Percentiles rank a stretch among this genome's conserved stretches.
Evolutionary conservation across 208 protist species (phyloP).

Genomic region (Trypanosoma caninum): DNA sequence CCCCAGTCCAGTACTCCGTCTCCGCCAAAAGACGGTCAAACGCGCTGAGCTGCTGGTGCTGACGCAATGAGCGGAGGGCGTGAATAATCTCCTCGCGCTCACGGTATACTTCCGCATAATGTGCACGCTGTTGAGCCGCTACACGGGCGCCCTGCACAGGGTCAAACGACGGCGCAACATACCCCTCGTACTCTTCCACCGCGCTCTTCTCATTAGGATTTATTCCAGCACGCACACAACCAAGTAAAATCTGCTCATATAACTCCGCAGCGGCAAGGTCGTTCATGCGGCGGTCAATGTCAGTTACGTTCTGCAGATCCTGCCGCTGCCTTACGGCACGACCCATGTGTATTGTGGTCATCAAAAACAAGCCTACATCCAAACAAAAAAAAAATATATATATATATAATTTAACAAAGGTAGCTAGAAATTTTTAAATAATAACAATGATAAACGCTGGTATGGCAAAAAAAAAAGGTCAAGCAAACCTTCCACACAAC

Average conservation of each 20-base stretch:
- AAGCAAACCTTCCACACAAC: no score
- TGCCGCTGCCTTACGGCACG: slow-evolving; percentile 54
- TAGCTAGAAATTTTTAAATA: slow-evolving; percentile 1
- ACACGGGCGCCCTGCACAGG: slow-evolving; percentile 31
- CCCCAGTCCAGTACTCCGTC: slow-evolving; percentile 86
- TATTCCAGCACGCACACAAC: slow-evolving; percentile 52
- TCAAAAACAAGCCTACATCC: no score
- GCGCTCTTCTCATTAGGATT: slow-evolving; percentile 67
- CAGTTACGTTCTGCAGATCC: slow-evolving; percentile 52
- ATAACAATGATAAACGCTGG: no score
- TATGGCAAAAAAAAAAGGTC: no score
- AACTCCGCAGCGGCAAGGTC: slow-evolving; percentile 66
- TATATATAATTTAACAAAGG: slow-evolving; percentile 6
- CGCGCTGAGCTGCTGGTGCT: slow-evolving; percentile 52
- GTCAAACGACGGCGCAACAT: slow-evolving; percentile 65
- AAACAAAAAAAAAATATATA: background rate
- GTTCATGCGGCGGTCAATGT: slow-evolving; percentile 68
- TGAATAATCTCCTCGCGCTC: slow-evolving; percentile 70
- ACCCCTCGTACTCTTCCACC: slow-evolving; percentile 60
- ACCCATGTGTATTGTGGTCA: background rate
- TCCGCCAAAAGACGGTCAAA: slow-evolving; percentile 78
- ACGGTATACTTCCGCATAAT: slow-evolving; percentile 37
- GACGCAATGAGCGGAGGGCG: slow-evolving; percentile 47
- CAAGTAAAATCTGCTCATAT: slow-evolving; percentile 83
- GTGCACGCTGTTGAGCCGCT: slow-evolving; percentile 31